Evolutionary conservation across 2,329 filamentous ascomycete genomes (phyloP).

Genomic region (Sporothrix variecibatus): DNA sequence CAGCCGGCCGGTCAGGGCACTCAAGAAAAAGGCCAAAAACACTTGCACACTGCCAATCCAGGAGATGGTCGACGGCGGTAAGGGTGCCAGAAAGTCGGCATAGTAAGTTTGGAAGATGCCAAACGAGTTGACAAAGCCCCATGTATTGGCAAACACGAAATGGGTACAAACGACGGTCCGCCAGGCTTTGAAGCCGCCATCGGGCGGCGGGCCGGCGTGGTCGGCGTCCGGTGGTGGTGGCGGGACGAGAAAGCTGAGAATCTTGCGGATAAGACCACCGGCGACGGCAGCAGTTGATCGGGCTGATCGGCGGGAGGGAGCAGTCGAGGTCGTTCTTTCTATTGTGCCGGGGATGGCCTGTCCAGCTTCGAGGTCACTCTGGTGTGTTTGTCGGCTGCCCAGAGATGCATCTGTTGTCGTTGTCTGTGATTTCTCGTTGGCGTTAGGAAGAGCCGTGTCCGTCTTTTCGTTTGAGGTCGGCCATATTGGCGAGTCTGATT

Average conservation of each 20-base stretch:
- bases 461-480: not conserved
- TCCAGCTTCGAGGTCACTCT: not conserved
- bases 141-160: constrained; percentile 36
- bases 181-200: constrained; percentile 25
- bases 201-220: constrained; percentile 19
- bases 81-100: constrained; percentile 26
- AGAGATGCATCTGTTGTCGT: not conserved
- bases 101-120: constrained; percentile 33
- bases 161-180: constrained; percentile 25
- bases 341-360: not conserved
- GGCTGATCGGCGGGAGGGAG: no score
- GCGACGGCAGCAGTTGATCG: no score
- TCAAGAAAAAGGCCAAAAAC: constrained; percentile 29
- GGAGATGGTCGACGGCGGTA: constrained; percentile 31
- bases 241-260: constrained; percentile 3
- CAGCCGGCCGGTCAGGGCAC: constrained; percentile 28
- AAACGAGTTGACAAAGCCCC: constrained; percentile 32
- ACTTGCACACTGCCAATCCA: constrained; percentile 32
- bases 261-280: not conserved
- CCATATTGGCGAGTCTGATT: not conserved
- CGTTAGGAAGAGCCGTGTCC: not conserved
- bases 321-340: not conserved
- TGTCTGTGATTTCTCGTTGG: not conserved
- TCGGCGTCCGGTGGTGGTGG: constrained; percentile 13
- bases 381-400: not conserved